A percentile compares a stretch with the other conserved stretches of the same genome.
Conservation (phyloP, 371 early-diverging fungal genomes). For the Dinochytrium kinnereticum region DNA sequence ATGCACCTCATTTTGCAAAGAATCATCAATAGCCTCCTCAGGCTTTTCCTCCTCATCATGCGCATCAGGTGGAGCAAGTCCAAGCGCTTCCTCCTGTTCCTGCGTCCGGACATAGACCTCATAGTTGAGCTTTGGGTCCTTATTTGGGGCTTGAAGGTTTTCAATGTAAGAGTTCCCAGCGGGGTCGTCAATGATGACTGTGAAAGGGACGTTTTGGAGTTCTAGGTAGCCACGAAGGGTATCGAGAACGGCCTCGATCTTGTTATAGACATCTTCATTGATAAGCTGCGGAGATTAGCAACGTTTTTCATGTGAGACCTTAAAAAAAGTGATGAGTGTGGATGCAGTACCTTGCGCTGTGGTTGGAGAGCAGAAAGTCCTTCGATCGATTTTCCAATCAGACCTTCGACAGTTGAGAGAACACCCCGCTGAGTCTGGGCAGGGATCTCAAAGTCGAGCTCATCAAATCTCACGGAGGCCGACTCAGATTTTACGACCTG, state of each 20-base stretch:
- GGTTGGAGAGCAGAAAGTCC: slow-evolving; percentile 81
- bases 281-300: slow-evolving; percentile 37
- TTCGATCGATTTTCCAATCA: slow-evolving; percentile 77
- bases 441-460: slow-evolving; percentile 91
- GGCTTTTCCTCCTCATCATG: slow-evolving; percentile 52
- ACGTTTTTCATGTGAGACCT: slow-evolving; percentile 1
- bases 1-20: slow-evolving; percentile 57
- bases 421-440: slow-evolving; percentile 74
- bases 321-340: background rate
- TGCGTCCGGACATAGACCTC: slow-evolving; percentile 67
- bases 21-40: slow-evolving; percentile 55
- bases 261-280: slow-evolving; percentile 69
- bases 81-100: slow-evolving; percentile 80
- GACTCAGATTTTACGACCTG: slow-evolving; percentile 91
- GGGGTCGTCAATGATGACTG: slow-evolving; percentile 84
- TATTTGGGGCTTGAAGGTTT: slow-evolving; percentile 56
- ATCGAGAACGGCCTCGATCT: slow-evolving; percentile 74
- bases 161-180: slow-evolving; percentile 94
- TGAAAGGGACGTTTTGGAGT: slow-evolving; percentile 59
- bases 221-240: slow-evolving; percentile 66
- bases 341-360: slow-evolving; percentile 65
- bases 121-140: slow-evolving; percentile 77
- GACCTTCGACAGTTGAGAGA: slow-evolving; percentile 90
- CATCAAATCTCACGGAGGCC: slow-evolving; percentile 78
- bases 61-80: slow-evolving; percentile 65